Percentiles rank a stretch among this genome's conserved stretches.
Conservation (phyloP, 495 filamentous ascomycete species). For the Penicillium argentinense region DNA sequence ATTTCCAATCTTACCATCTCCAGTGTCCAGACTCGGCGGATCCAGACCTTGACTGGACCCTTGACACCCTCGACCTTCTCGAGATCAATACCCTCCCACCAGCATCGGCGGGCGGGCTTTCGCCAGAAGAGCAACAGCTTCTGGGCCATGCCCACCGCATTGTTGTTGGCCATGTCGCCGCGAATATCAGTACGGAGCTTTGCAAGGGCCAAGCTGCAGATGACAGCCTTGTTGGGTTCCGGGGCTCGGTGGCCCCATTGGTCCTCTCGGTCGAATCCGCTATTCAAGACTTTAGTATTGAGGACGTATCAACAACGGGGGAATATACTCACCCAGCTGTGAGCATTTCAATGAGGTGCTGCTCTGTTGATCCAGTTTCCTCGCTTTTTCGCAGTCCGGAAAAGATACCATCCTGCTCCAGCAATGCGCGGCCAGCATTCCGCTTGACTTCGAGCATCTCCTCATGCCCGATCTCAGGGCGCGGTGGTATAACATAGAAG, state of each 20-base stretch:
- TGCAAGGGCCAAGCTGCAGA: conserved; percentile 92
- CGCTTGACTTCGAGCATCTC: conserved; percentile 98
- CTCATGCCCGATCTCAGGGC: conserved; percentile 73
- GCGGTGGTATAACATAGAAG: conserved; percentile 95
- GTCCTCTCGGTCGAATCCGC: conserved; percentile 95
- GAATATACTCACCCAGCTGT: conserved; percentile 88
- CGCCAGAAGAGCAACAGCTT: conserved; percentile 98
- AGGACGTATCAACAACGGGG: conserved; percentile 3
- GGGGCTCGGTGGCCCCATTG: conserved; percentile 93
- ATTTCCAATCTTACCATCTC: conserved; percentile 79
- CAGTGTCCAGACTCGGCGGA: conserved; percentile 94
- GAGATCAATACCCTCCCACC: conserved; percentile 99
- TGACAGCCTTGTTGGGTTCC: conserved; percentile 96
- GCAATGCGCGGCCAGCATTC: conserved; percentile 80
- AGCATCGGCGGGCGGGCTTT: conserved; percentile 93
- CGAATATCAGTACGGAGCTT: conserved; percentile 89
- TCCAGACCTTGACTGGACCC: conserved; percentile 96
- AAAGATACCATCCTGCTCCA: conserved; percentile 95
- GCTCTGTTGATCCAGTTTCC: conserved; percentile 93
- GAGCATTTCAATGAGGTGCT: conserved; percentile 99
- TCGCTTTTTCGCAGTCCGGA: conserved; percentile 92
- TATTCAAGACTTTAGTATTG: conserved; percentile 34
- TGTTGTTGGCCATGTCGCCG: conserved; percentile 72
- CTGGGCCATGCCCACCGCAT: conserved; percentile 95
- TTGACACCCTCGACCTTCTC: conserved; percentile 86